Evolutionary conservation across 2,329 filamentous ascomycete species (phyloP).

Genomic region (Epichloe baconii): DNA sequence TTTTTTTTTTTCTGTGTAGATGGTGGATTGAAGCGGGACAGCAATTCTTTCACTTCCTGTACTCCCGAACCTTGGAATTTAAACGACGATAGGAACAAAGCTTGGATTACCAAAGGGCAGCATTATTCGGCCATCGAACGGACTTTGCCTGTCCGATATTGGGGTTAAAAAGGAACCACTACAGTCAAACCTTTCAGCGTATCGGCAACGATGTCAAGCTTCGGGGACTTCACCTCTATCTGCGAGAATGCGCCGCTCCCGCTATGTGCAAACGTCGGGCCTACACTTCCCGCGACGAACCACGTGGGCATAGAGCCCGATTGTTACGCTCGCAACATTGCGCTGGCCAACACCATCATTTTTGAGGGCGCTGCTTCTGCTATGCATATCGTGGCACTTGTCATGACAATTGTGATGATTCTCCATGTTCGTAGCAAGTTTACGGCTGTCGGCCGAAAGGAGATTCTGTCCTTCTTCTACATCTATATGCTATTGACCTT

Average conservation of each 20-base stretch:
- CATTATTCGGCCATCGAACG: not conserved
- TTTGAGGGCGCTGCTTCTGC: slow-evolving; percentile 86
- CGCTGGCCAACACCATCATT: slow-evolving; percentile 95
- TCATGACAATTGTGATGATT: slow-evolving; percentile 96
- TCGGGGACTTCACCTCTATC: slow-evolving; percentile 80
- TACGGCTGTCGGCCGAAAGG: slow-evolving; percentile 73
- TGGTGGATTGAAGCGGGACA: not conserved
- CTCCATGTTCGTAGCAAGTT: slow-evolving; percentile 95
- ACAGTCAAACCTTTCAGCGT: not conserved
- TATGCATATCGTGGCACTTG: slow-evolving; percentile 79
- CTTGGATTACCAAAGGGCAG: not conserved
- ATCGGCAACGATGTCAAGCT: slow-evolving; percentile 53
- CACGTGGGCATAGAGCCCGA: slow-evolving; percentile 70
- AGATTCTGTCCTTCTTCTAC: slow-evolving; percentile 88
- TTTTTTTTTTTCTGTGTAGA: not conserved
- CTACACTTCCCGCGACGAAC: slow-evolving; percentile 52
- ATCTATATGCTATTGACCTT: slow-evolving; percentile 85
- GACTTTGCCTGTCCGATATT: not conserved
- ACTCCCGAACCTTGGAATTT: not conserved
- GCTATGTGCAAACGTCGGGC: slow-evolving; percentile 74
- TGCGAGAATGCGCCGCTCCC: slow-evolving; percentile 78
- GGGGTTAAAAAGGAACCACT: not conserved
- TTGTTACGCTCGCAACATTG: slow-evolving; percentile 91
- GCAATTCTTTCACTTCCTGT: too few relatives aligned
- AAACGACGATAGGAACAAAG: not conserved